These are phyloP conservation scores for Arthrobotrys pseudoclavata DNA, from an alignment of 2,329 filamentous ascomycete species.

Conservation along the genomic window DNA sequence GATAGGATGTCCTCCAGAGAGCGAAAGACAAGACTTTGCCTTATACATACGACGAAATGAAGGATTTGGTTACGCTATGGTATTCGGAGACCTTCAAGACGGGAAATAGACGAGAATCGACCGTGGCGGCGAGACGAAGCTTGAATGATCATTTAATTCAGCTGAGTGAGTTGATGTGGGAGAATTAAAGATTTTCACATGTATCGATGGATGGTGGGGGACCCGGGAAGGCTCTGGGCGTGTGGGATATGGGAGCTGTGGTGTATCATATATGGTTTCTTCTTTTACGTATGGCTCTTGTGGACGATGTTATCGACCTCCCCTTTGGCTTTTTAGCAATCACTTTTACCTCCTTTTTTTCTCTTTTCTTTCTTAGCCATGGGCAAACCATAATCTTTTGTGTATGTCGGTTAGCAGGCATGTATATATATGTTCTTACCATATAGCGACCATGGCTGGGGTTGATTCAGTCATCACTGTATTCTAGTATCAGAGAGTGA, in stretches of 20 bases:
- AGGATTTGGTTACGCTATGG: conserved; percentile 76
- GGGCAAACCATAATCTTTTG: neutral
- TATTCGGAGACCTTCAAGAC: conserved; percentile 74
- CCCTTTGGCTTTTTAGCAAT: neutral
- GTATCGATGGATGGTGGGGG: neutral
- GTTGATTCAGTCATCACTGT: neutral
- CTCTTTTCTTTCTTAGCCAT: neutral
- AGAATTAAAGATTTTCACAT: conserved; percentile 66
- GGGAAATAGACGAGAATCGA: conserved; percentile 78
- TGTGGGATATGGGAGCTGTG: conserved; percentile 8
- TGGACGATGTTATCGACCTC: conserved; percentile 4
- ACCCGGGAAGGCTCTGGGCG: neutral
- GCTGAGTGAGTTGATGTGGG: conserved; percentile 81
- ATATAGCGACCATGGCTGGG: neutral
- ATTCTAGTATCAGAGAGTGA: neutral
- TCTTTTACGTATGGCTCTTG: neutral
- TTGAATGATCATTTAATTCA: conserved; percentile 79
- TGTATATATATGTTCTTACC: conserved; percentile 16
- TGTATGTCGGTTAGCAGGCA: conserved; percentile 41
- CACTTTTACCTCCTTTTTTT: neutral
- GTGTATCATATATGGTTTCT: conserved; percentile 21
- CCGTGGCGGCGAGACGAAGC: conserved; percentile 75
- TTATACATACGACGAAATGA: conserved; percentile 77
- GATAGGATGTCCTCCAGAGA: conserved; percentile 61
- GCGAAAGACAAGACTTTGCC: conserved; percentile 63